phyloP scores from a whole-genome alignment of 306 rosid species.

The Rosa multiflora region DNA sequence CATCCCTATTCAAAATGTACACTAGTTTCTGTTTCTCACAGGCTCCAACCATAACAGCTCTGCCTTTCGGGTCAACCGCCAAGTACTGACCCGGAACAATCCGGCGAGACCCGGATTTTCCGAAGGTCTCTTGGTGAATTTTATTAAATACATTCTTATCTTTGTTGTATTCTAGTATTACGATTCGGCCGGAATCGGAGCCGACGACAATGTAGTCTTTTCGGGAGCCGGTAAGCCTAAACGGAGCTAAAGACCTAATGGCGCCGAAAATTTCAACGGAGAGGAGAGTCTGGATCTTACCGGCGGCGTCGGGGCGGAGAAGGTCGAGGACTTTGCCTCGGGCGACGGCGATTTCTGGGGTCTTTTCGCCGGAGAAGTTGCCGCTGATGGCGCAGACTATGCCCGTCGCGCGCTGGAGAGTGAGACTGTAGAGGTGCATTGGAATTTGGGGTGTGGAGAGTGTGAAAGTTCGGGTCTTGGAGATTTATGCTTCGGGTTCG shows the following conservation, averaged over 20 bases:
- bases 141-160: slow-evolving; percentile 86
- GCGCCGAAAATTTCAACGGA: slow-evolving; percentile 95
- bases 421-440: slow-evolving; percentile 90
- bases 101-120: slow-evolving; percentile 88
- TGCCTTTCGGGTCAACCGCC: slow-evolving; percentile 89
- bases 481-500: background rate
- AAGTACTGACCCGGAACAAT: slow-evolving; percentile 91
- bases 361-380: slow-evolving; percentile 89
- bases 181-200: slow-evolving; percentile 89
- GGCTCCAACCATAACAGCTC: slow-evolving; percentile 97
- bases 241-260: slow-evolving; percentile 77
- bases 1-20: slow-evolving; percentile 86
- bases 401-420: slow-evolving; percentile 91
- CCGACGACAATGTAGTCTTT: slow-evolving; percentile 91
- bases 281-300: slow-evolving; percentile 88
- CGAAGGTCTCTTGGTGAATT: slow-evolving; percentile 92
- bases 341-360: slow-evolving; percentile 87
- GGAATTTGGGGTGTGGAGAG: background rate
- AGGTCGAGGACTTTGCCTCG: slow-evolving; percentile 93
- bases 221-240: slow-evolving; percentile 80
- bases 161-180: slow-evolving; percentile 82
- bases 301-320: slow-evolving; percentile 88
- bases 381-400: slow-evolving; percentile 86
- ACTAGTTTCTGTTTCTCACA: slow-evolving; percentile 96
- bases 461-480: too few relatives aligned